Evolutionary conservation across 345 rosid genomes (phyloP).

Genomic region (Hypericum perforatum): DNA sequence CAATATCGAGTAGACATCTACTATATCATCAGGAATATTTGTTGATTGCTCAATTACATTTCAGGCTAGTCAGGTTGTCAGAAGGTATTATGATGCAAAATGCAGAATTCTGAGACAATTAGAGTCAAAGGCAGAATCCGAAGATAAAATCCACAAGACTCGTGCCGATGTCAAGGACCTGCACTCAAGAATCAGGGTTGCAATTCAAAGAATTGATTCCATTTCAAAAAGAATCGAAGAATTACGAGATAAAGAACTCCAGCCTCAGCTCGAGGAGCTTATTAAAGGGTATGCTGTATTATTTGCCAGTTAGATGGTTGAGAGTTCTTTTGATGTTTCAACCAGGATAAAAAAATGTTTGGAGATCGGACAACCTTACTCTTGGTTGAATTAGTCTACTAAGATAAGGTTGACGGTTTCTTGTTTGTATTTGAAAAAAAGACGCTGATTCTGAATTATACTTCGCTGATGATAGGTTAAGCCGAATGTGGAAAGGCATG

Average conservation of each 20-base stretch:
- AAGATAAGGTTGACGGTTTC: no score
- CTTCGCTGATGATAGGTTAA: constrained; percentile 42
- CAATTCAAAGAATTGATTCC: constrained; percentile 80
- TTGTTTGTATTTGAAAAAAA: no score
- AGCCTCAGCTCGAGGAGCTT: constrained; percentile 94
- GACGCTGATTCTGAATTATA: background rate
- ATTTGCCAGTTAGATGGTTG: background rate
- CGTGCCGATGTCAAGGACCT: constrained; percentile 86
- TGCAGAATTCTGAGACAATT: constrained; percentile 54
- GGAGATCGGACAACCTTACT: no score
- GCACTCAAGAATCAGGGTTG: constrained; percentile 88
- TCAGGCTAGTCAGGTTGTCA: constrained; percentile 72
- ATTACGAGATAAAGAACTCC: constrained; percentile 84
- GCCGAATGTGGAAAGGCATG: constrained; percentile 97
- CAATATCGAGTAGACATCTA: background rate
- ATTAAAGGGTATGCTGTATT: constrained; percentile 59
- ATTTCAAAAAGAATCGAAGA: constrained; percentile 87
- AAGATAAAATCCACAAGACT: constrained; percentile 55
- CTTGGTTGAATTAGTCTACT: no score
- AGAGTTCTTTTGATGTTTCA: no score
- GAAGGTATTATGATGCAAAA: constrained; percentile 61
- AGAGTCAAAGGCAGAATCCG: constrained; percentile 55
- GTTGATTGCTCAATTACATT: constrained; percentile 8
- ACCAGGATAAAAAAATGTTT: no score
- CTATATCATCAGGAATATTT: background rate